These are phyloP conservation scores for Atkinsonella texensis DNA, from an alignment of 2,329 filamentous ascomycete genomes.

Conservation along the genomic window DNA sequence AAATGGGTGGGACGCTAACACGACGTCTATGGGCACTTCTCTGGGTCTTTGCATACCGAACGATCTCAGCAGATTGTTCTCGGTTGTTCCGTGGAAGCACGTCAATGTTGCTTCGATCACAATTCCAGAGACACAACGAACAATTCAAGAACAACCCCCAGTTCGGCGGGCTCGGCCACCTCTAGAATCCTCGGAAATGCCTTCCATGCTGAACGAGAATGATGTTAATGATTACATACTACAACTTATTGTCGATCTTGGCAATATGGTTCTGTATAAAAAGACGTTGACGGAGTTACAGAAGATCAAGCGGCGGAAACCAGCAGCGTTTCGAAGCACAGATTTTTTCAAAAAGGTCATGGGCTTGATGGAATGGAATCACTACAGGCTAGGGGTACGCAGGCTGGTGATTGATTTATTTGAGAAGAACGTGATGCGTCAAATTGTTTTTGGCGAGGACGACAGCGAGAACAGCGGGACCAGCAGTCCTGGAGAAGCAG, in stretches of 20 bases:
- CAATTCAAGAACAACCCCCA: slow-evolving; percentile 33
- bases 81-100: slow-evolving; percentile 49
- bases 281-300: slow-evolving; percentile 72
- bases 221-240: slow-evolving; percentile 68
- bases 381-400: slow-evolving; percentile 76
- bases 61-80: slow-evolving; percentile 67
- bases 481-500: slow-evolving; percentile 36
- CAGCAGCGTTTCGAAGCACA: slow-evolving; percentile 61
- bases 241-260: slow-evolving; percentile 74
- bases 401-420: slow-evolving; percentile 91
- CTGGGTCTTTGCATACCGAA: slow-evolving; percentile 80
- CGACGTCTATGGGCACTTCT: slow-evolving; percentile 69
- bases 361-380: slow-evolving; percentile 73
- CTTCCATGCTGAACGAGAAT: slow-evolving; percentile 41
- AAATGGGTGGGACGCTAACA: slow-evolving; percentile 85
- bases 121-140: slow-evolving; percentile 40
- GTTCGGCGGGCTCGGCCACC: slow-evolving; percentile 28
- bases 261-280: slow-evolving; percentile 87
- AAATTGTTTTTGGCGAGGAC: slow-evolving; percentile 61
- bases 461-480: slow-evolving; percentile 57
- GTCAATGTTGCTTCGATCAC: slow-evolving; percentile 33
- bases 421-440: slow-evolving; percentile 75
- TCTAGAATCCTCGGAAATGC: slow-evolving; percentile 29
- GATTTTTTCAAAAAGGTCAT: slow-evolving; percentile 77
- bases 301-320: slow-evolving; percentile 65